Evolutionary conservation across 1,284 basidiomycete species (phyloP), one percentile per base, ranked within the genome.

Genomic region (Papiliotrema flavescens): DNA sequence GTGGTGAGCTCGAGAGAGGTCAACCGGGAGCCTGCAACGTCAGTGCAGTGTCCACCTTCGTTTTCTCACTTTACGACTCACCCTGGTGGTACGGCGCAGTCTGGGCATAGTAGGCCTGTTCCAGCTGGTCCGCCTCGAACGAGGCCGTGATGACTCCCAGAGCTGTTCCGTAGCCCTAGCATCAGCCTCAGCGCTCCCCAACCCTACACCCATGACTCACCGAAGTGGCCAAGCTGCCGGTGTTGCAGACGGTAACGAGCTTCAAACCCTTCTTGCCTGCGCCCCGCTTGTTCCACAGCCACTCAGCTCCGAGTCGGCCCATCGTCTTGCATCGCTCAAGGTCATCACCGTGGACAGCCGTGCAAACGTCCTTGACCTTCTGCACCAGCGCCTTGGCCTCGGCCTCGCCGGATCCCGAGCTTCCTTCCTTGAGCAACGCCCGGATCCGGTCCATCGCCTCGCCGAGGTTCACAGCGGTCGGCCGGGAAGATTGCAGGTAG

Each of bases 221-320:
- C 39, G 90, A 92, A 19, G 91, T 95, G 2, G 92, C 92, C 57
- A 96, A 80, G 24, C 88, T 90, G 19, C 92, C 92, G 19, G 92
- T 95, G 75, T 96, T 96, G 79, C 92, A 96, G n/a, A 95, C 90
- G 3, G 91, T 95, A 72, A 95, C 79, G 24, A 94, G 83, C 69
- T 89, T 90, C 54, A 94, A 73, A 51, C 56, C 78, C 76, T 50
- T 80, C 80, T 69, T 76, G 50, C 75, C 68, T 14, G 52, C 53
- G 1, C 42, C 55, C 40, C 84, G 80, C 55, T 80, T 79, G 40
- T 84, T 75, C 42, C 86, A 74, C 28, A 95, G 79, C 92, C 92
- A 95, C 45, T 89, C 85, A 3, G 87, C 90, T 23, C 91, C 91
- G 70, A 83, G 81, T 62, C 83, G 83, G 6, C 88, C 82, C 87